Percentiles rank a stretch among this genome's conserved stretches.
These are phyloP conservation scores for Theobroma cacao DNA, from an alignment of 345 rosid genomes.

Conservation along the genomic window DNA sequence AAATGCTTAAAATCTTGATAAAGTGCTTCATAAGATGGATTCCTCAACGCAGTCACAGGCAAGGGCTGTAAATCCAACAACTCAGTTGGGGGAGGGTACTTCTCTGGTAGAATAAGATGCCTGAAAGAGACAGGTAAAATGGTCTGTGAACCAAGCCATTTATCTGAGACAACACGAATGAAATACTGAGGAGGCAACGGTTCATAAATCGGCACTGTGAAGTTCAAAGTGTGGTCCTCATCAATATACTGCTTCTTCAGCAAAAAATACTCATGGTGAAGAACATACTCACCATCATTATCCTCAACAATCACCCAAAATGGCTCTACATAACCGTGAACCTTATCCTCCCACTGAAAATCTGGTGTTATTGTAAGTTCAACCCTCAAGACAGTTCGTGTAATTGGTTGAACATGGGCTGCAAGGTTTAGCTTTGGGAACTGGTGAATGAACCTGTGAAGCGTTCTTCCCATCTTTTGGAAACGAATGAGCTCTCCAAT, in stretches of 20 bases:
- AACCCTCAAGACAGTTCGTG: conserved; percentile 76
- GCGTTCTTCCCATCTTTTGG: conserved; percentile 84
- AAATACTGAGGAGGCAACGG: conserved; percentile 95
- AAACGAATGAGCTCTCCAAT: conserved; percentile 87
- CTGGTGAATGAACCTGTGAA: conserved; percentile 86
- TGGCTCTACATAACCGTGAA: conserved; percentile 93
- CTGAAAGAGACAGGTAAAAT: conserved; percentile 90
- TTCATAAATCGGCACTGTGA: conserved; percentile 90
- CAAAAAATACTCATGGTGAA: conserved; percentile 91
- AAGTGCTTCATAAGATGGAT: conserved; percentile 81
- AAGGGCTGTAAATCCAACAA: conserved; percentile 89
- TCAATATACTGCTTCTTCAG: conserved; percentile 85
- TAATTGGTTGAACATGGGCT: conserved; percentile 89
- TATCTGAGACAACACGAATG: conserved; percentile 88
- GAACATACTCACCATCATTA: conserved; percentile 87
- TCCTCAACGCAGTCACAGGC: conserved; percentile 90
- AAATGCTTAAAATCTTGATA: conserved; percentile 86
- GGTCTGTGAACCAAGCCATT: conserved; percentile 90
- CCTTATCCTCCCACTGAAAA: conserved; percentile 92
- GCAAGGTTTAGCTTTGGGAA: conserved; percentile 84
- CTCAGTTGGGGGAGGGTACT: conserved; percentile 98
- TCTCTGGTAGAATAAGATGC: conserved; percentile 95
- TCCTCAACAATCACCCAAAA: conserved; percentile 97
- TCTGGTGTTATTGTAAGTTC: conserved; percentile 94
- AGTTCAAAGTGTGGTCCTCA: conserved; percentile 83